phyloP scores from a whole-genome alignment of 176 grass and related monocot species.

The Aegilops longissima region DNA sequence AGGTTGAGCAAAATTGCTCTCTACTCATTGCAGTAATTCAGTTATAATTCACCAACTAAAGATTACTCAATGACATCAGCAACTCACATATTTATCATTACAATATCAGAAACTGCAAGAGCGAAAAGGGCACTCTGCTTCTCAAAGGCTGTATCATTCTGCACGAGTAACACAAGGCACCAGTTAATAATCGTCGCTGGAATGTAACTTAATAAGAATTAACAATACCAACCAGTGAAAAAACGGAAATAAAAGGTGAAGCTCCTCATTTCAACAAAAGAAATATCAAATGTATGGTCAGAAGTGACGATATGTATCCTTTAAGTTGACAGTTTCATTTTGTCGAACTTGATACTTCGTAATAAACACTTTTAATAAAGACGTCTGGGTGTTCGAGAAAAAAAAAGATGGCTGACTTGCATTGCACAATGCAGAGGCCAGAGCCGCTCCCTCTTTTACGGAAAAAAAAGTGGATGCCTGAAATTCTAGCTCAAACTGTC shows the following conservation, averaged over 20 bases:
- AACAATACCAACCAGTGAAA: not conserved
- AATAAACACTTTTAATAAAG: constrained; percentile 2
- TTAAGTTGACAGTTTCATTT: not conserved
- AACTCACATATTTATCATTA: constrained; percentile 86
- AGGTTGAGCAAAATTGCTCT: constrained; percentile 9
- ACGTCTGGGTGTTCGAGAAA: not conserved
- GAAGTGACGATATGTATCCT: not conserved
- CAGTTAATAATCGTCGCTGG: not conserved
- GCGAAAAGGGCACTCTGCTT: constrained; percentile 89
- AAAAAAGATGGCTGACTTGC: not conserved
- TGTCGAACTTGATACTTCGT: not conserved
- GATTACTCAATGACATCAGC: not conserved
- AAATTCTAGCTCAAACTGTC: not conserved
- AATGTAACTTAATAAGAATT: not conserved
- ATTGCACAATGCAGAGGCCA: not conserved
- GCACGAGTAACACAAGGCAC: constrained; percentile 20
- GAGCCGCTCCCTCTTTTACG: not conserved
- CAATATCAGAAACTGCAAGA: constrained; percentile 84
- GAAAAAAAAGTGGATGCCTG: not conserved
- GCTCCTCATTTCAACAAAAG: not conserved
- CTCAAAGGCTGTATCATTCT: constrained; percentile 85
- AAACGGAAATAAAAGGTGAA: not conserved
- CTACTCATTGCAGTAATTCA: not conserved
- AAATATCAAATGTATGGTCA: not conserved
- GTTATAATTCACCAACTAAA: not conserved